Evolutionary conservation across 2,329 filamentous ascomycete genomes (phyloP).

Genomic region (Fusarium nurragi): DNA sequence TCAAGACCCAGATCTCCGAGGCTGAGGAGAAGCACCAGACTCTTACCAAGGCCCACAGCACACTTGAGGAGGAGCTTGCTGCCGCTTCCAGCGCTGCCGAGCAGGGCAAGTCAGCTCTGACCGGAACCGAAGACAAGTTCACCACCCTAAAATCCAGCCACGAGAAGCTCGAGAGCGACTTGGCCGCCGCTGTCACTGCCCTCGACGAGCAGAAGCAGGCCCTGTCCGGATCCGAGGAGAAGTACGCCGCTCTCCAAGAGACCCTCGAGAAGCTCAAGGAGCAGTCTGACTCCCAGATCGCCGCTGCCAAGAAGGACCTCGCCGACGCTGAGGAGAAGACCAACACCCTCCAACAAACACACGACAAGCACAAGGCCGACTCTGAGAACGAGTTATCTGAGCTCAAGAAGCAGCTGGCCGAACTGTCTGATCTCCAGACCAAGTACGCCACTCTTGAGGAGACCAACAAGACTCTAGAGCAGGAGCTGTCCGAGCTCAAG

Average conservation of each 20-base stretch:
- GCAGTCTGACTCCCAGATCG: constrained; percentile 41
- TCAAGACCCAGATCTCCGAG: constrained; percentile 50
- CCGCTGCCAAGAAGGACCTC: constrained; percentile 40
- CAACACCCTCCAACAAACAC: constrained; percentile 40
- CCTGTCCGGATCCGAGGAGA: constrained; percentile 42
- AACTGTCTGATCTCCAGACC: constrained; percentile 47
- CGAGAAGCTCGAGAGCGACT: constrained; percentile 43
- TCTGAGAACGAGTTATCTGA: constrained; percentile 44
- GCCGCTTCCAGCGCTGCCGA: constrained; percentile 41
- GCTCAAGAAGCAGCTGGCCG: constrained; percentile 45
- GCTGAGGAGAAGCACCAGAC: constrained; percentile 47
- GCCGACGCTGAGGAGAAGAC: constrained; percentile 42
- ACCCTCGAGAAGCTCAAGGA: constrained; percentile 43
- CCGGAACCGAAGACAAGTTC: constrained; percentile 44
- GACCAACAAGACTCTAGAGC: constrained; percentile 39
- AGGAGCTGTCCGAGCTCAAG: constrained; percentile 45
- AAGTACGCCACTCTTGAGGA: constrained; percentile 48
- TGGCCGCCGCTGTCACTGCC: constrained; percentile 41
- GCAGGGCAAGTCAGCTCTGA: constrained; percentile 43
- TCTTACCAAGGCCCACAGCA: constrained; percentile 45
- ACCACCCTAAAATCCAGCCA: constrained; percentile 41
- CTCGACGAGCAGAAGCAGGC: constrained; percentile 45
- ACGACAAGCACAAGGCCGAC: constrained; percentile 46
- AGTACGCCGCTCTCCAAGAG: constrained; percentile 41
- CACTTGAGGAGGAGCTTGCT: constrained; percentile 48